Evolutionary conservation across 176 grass and related monocot species (phyloP).

Genomic region (Oropetium thomaeum): DNA sequence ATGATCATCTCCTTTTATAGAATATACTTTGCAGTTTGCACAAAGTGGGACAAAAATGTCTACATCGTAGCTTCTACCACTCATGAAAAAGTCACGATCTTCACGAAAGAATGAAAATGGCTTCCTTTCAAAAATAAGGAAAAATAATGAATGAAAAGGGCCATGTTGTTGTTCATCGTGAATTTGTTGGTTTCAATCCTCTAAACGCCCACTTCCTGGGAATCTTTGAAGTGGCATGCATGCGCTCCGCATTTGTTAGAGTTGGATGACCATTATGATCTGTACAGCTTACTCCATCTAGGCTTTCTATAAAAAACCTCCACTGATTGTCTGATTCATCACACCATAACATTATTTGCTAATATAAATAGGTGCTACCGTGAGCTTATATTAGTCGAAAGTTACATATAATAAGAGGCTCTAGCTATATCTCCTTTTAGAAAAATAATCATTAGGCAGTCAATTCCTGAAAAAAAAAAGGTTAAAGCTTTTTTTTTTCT

Average conservation of each 20-base stretch:
- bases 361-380: background rate
- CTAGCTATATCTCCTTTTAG: background rate
- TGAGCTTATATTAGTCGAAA: background rate
- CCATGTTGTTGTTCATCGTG: background rate
- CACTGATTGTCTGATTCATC: no score
- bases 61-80: background rate
- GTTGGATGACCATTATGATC: background rate
- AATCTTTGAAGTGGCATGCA: background rate
- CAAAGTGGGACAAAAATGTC: background rate
- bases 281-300: background rate
- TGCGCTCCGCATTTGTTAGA: background rate
- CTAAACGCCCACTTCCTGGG: background rate
- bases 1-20: background rate
- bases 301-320: background rate
- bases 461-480: background rate
- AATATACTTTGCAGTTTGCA: background rate
- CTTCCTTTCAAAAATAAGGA: no score
- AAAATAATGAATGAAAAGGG: no score
- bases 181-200: background rate
- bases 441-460: no score
- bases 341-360: background rate
- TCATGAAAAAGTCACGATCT: background rate
- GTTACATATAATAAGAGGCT: background rate
- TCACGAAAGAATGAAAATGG: background rate
- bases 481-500: background rate